Percentiles rank a stretch among this genome's conserved stretches.
phyloP scores from a whole-genome alignment of 306 rosid genomes.

The Cotoneaster glaucophyllus region DNA sequence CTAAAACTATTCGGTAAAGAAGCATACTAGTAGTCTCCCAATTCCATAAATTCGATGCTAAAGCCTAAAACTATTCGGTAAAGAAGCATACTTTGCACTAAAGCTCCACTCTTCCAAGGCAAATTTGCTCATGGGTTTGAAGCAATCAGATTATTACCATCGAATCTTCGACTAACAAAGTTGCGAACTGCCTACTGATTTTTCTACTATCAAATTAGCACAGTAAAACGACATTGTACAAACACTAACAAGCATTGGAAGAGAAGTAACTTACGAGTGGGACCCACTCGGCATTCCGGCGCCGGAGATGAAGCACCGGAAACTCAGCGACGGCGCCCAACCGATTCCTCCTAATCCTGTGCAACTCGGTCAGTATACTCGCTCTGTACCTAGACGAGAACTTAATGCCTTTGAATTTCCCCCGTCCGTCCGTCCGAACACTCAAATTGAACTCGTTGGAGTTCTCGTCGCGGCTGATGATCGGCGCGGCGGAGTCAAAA shows the following conservation, averaged over 20 bases:
- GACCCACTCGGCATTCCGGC: slow-evolving; percentile 75
- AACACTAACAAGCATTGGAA: neutral
- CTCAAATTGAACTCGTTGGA: slow-evolving; percentile 73
- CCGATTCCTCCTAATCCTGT: slow-evolving; percentile 71
- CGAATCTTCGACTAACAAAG: neutral
- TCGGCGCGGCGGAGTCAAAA: slow-evolving; percentile 66
- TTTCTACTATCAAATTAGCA: neutral
- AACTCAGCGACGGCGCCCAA: slow-evolving; percentile 72
- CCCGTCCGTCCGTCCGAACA: slow-evolving; percentile 89
- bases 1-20: neutral
- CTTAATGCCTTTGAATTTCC: slow-evolving; percentile 72
- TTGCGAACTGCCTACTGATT: neutral
- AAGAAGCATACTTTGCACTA: neutral
- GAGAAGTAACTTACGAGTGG: slow-evolving; percentile 60
- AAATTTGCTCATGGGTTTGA: neutral
- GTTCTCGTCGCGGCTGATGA: slow-evolving; percentile 73
- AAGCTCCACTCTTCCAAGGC: neutral
- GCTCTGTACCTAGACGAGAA: slow-evolving; percentile 84
- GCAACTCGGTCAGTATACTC: slow-evolving; percentile 85
- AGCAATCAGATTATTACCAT: neutral
- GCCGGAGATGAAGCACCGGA: slow-evolving; percentile 82
- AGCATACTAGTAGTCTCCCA: neutral
- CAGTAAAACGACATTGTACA: slow-evolving; percentile 3
- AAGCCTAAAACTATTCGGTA: neutral
- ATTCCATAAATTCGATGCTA: neutral